Evolutionary conservation across 148 eudicot species (phyloP).

Genomic region (Gaultheria prostrata): DNA sequence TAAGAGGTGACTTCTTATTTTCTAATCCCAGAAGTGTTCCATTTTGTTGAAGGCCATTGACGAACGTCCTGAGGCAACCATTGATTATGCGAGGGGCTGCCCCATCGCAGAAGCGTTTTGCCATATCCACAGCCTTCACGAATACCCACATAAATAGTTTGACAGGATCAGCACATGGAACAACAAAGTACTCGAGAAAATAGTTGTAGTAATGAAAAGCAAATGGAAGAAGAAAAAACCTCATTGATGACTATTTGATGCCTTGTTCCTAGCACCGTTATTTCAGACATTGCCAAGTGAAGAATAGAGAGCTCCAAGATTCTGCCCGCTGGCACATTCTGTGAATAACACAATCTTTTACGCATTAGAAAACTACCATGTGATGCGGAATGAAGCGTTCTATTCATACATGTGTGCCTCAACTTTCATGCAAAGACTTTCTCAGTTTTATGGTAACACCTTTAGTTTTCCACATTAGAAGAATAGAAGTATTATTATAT

Average conservation of each 20-base stretch:
- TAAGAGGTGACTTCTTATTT: constrained; percentile 11
- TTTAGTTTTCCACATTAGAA: background rate
- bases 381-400: background rate
- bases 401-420: background rate
- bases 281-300: constrained; percentile 92
- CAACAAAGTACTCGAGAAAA: background rate
- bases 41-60: constrained; percentile 37
- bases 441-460: background rate
- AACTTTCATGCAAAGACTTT: background rate
- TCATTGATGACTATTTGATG: constrained; percentile 89
- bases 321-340: constrained; percentile 66
- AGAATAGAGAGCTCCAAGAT: constrained; percentile 83
- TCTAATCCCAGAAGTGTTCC: constrained; percentile 8
- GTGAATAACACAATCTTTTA: constrained; percentile 15
- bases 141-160: background rate
- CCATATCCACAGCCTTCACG: constrained; percentile 84
- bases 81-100: constrained; percentile 81
- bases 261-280: constrained; percentile 63
- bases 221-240: constrained; percentile 38
- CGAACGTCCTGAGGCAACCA: constrained; percentile 81
- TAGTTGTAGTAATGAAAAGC: background rate
- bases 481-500: background rate
- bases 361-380: background rate
- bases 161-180: background rate
- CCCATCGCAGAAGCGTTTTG: constrained; percentile 92